phyloP scores from a whole-genome alignment of 1,139 yeast species.

The Pichia sorboxylosa region DNA sequence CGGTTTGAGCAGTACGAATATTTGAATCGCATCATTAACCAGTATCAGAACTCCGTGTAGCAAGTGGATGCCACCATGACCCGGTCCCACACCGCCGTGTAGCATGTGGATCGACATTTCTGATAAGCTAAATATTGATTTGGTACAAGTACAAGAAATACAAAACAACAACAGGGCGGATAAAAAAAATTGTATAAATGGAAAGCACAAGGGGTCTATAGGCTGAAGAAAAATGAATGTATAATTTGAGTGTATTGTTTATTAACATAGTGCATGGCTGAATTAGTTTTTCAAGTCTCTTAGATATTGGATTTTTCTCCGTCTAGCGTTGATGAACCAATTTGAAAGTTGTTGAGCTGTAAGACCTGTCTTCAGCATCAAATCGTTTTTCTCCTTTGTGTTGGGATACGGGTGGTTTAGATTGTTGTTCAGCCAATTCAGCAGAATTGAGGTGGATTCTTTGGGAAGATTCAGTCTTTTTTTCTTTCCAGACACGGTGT shows the following conservation, averaged over 20 bases:
- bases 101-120: too few species aligned
- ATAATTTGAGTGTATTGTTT: too few species aligned
- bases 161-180: not conserved
- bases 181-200: not conserved
- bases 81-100: too few species aligned
- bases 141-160: too few species aligned
- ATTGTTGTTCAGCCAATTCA: constrained; percentile 78
- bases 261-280: too few species aligned
- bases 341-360: constrained; percentile 85
- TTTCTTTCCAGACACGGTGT: constrained; percentile 12
- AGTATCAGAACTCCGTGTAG: too few species aligned
- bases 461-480: constrained; percentile 59
- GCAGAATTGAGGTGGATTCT: constrained; percentile 70
- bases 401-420: constrained; percentile 91
- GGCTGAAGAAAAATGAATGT: not conserved
- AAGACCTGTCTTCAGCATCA: constrained; percentile 74
- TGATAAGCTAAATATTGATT: too few species aligned
- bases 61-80: too few species aligned
- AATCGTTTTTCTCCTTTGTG: constrained; percentile 72
- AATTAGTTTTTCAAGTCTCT: constrained; percentile 13
- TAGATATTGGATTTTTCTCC: constrained; percentile 51
- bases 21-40: too few species aligned
- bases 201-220: not conserved
- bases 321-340: constrained; percentile 94
- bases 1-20: constrained; percentile 21